Base-by-base conservation (phyloP, 2,329 filamentous ascomycete genomes). In the Pyrenophora seminiperda region DNA sequence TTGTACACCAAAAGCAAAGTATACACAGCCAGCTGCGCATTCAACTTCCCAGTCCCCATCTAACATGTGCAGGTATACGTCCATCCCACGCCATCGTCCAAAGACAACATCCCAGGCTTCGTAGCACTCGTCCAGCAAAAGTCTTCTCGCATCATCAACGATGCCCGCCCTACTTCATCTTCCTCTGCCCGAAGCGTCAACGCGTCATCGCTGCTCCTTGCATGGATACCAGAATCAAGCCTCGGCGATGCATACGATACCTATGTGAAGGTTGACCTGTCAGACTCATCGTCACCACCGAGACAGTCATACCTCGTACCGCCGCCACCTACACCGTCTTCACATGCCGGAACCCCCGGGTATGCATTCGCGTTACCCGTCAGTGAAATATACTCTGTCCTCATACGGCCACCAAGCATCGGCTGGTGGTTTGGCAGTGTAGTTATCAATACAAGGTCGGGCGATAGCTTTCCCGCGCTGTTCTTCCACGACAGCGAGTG, bases 401-500 rank as follows among this genome's bases (percentile, higher is more conserved):
- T 96, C 6, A 87, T 99, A 31, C 85, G 94, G 2, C 93, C 93
- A 3, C 95, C 94, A 4, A 97, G 91, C 70, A 76, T 96, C 6
- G 95, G 94, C 13, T 99, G 94, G 95, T 99, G 94, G 94, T 97
- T 95, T 71, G 94, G 94, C 27, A 96, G 91, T 56, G 76, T 99
- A 20, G 88, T 99, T 49, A 90, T 99, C 76, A 99, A 99, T 71
- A 91, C 90, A 1, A 81, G 89, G 10, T 86, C 88, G 0, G 95
- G 95, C 3, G 92, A 97, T 70, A 94, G 90, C 70, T 96, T 97
- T 61, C 94, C 94, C 0, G 91, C 94, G 0, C 78, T 99, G 1
- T 99, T 99, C 76, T 99, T 99, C 76, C 94, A 99, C 71, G 94
- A 99, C 67, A 91, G 86, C 56, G 94, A 99, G 76, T 99, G 94